phyloP scores from a whole-genome alignment of 2,329 filamentous ascomycete genomes.

The Drechslerella coelobrocha region DNA sequence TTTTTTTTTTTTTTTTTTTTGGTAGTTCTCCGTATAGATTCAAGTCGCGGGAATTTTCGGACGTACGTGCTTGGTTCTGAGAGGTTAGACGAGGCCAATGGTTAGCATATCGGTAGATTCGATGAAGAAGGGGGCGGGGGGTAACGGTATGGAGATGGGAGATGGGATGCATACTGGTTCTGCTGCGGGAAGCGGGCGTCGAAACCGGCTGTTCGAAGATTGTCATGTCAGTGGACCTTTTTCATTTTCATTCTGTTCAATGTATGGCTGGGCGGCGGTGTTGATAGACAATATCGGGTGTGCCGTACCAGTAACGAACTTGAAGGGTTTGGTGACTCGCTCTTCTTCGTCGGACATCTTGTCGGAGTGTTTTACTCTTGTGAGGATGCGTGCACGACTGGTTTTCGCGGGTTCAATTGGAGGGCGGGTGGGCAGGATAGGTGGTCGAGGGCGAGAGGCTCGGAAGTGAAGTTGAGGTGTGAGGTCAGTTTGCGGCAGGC shows the following conservation, averaged over 20 bases:
- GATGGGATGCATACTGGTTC: slow-evolving; percentile 71
- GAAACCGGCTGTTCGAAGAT: slow-evolving; percentile 74
- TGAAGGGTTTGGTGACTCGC: slow-evolving; percentile 98
- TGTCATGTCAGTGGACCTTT: no score
- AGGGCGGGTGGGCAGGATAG: not conserved
- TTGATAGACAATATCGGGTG: slow-evolving; percentile 53
- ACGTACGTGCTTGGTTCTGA: slow-evolving; percentile 55
- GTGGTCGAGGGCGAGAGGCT: slow-evolving; percentile 12
- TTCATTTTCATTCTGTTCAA: slow-evolving; percentile 52
- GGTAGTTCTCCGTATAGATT: not conserved
- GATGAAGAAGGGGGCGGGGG: not conserved
- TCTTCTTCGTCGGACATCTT: slow-evolving; percentile 81
- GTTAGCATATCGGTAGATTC: slow-evolving; percentile 1
- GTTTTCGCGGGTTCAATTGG: slow-evolving; percentile 13
- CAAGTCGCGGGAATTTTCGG: slow-evolving; percentile 1
- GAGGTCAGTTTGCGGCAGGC: slow-evolving; percentile 6
- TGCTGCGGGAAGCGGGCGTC: slow-evolving; percentile 98
- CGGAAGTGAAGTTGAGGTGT: slow-evolving; percentile 12
- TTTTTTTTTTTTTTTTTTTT: not conserved
- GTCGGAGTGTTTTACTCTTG: not conserved
- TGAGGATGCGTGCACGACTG: not conserved
- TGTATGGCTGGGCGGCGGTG: slow-evolving; percentile 44
- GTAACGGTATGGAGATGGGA: not conserved
- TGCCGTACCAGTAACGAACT: slow-evolving; percentile 96
- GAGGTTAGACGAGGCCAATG: not conserved